These are phyloP conservation scores for Phytophthora litchii DNA, from an alignment of 352 stramenopile genomes.

Conservation along the genomic window DNA sequence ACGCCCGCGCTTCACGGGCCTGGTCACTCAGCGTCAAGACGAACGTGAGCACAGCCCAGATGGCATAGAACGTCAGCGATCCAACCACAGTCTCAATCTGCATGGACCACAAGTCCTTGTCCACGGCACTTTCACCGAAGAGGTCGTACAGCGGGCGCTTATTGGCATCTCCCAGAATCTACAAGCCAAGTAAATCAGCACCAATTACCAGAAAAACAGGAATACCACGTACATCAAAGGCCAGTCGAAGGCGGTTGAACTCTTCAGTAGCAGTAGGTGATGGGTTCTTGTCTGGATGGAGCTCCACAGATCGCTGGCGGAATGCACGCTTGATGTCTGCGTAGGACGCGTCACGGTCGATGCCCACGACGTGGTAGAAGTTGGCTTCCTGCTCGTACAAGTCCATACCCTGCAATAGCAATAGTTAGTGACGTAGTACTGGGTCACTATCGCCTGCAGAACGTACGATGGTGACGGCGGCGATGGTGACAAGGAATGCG, in stretches of 20 bases:
- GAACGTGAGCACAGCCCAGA: slow-evolving; percentile 96
- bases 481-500: slow-evolving; percentile 91
- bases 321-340: slow-evolving; percentile 98
- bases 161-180: slow-evolving; percentile 88
- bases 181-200: slow-evolving; percentile 5
- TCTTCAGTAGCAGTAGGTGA: slow-evolving; percentile 90
- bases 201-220: not conserved
- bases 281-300: slow-evolving; percentile 98
- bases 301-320: slow-evolving; percentile 92
- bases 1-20: slow-evolving; percentile 89
- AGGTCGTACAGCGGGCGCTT: slow-evolving; percentile 96
- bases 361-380: slow-evolving; percentile 93
- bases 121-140: slow-evolving; percentile 90
- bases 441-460: not conserved
- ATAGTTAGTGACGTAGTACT: not conserved
- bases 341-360: slow-evolving; percentile 88
- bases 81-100: slow-evolving; percentile 92
- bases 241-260: slow-evolving; percentile 94
- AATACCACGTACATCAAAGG: slow-evolving; percentile 89
- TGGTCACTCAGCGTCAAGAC: slow-evolving; percentile 94
- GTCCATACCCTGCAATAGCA: slow-evolving; percentile 65
- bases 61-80: slow-evolving; percentile 94
- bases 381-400: slow-evolving; percentile 92
- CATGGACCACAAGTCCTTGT: slow-evolving; percentile 90
- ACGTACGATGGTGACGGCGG: slow-evolving; percentile 92